Evolutionary conservation across 768 basidiomycete species (phyloP), one percentile per base, ranked within the genome.

Genomic region (Podaxis sp.): DNA sequence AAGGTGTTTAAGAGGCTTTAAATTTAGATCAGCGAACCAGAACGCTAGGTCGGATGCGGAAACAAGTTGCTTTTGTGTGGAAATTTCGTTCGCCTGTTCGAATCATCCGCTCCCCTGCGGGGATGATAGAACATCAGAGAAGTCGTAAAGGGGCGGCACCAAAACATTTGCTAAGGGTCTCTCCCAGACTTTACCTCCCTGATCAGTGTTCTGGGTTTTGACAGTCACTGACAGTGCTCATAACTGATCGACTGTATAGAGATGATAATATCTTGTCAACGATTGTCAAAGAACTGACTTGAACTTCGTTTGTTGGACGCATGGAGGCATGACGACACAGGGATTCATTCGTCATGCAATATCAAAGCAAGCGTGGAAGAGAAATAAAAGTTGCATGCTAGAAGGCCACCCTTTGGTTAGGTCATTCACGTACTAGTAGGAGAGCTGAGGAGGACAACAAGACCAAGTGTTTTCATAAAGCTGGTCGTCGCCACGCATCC

Each of bases 1-100:
- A 36, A 27, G 52, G 52, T 33, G 27, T 54, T 54, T 54, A 17
- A 36, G 52, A 54, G 52, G 52, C 52, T 15, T n/a, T 54, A 54
- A 54, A n/a, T 3, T 33, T 6, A 37, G 43, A 19, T 46, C n/a
- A 8, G 19, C 52, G 52, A 37, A 54, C 52, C 52, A 50, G 22
- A 5, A 24, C 4, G 9, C 22, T 50, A 50, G 22, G 49, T 24
- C 25, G 49, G 49, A 27, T 50, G 19, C 4, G 49, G 49, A 25
- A 24, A 13, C 15, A 19, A 22, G 25, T 24, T n/a, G 19, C 12
- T 50, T n/a, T 24, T 17, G 33, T 9, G 27, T 11, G 33, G 33
- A 36, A 33, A 37, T 27, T 37, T 33, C 33, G 33, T 33, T 33
- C 33, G 8, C 33, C 33, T 9, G 8, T 33, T 33, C 33, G 0